Conservation (phyloP, 2,329 filamentous ascomycete genomes). For the Chaetomium sp. region DNA sequence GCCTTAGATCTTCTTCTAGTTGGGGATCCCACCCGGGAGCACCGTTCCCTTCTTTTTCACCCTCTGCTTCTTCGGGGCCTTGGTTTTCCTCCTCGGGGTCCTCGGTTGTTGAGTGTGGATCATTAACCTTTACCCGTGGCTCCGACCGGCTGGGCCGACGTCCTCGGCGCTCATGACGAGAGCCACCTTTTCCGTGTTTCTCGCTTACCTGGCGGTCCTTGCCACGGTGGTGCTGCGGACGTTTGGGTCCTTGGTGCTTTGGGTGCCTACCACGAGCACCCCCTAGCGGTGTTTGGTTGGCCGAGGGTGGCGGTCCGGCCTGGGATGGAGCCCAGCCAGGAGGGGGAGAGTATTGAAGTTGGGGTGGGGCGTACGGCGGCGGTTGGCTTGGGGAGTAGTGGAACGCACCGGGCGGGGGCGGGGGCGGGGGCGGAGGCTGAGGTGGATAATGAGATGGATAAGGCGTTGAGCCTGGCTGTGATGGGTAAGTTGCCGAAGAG, state of each 20-base stretch:
- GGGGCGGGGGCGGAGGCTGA: conserved; percentile 28
- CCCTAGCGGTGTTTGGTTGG: conserved; percentile 18
- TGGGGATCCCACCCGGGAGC: conserved; percentile 39
- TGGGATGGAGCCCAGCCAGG: conserved; percentile 28
- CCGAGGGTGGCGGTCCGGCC: conserved; percentile 23
- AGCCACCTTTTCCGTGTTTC: conserved; percentile 16
- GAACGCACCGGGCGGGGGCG: conserved; percentile 25
- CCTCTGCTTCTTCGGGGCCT: conserved; percentile 6
- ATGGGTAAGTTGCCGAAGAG: neutral
- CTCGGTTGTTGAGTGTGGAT: neutral
- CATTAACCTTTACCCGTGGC: neutral
- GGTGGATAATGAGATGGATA: conserved; percentile 11
- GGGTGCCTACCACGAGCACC: conserved; percentile 28
- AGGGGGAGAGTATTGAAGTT: conserved; percentile 31
- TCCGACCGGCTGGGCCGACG: conserved; percentile 19
- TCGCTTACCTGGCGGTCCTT: conserved; percentile 27
- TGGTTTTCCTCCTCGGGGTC: neutral
- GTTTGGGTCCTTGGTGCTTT: conserved; percentile 28
- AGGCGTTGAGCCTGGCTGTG: too few relatives aligned
- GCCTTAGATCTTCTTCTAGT: conserved; percentile 46
- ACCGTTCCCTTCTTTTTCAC: conserved; percentile 22
- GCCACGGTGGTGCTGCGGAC: conserved; percentile 22
- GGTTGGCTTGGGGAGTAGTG: conserved; percentile 29
- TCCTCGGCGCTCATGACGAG: conserved; percentile 27
- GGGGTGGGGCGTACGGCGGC: conserved; percentile 29